Evolutionary conservation across 208 protist genomes (phyloP).

Genomic region (Naegleria fowleri): DNA sequence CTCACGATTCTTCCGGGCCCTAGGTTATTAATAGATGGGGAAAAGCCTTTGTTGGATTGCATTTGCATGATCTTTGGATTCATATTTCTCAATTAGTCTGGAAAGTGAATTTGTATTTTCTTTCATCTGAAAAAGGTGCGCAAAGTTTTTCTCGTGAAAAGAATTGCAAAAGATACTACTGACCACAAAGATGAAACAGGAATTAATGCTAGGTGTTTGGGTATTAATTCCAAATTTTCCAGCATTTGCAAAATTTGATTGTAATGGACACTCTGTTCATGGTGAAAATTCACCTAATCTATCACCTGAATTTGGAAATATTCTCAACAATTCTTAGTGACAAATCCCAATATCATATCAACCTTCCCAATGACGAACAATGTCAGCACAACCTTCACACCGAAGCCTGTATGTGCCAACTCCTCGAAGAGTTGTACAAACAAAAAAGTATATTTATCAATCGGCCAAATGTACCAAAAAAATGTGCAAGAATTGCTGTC

Average conservation of each 20-base stretch:
- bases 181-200: background rate
- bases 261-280: background rate
- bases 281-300: background rate
- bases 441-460: too few species aligned
- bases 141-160: background rate
- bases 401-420: too few species aligned
- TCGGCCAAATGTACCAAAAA: too few species aligned
- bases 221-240: background rate
- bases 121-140: background rate
- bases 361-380: background rate
- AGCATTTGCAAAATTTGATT: background rate
- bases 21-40: background rate
- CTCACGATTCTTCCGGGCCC: too few species aligned
- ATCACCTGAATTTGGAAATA: background rate
- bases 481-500: too few species aligned
- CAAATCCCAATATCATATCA: background rate
- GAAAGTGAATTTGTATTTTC: background rate
- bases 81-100: background rate
- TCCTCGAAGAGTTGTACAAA: too few species aligned
- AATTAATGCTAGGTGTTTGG: background rate
- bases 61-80: background rate
- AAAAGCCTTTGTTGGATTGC: background rate
- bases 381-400: too few species aligned
- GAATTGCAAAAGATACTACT: background rate
- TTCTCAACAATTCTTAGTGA: background rate